These are phyloP conservation scores for Didymellaceae sp. DNA, from an alignment of 2,329 filamentous ascomycete species.

Conservation along the genomic window DNA sequence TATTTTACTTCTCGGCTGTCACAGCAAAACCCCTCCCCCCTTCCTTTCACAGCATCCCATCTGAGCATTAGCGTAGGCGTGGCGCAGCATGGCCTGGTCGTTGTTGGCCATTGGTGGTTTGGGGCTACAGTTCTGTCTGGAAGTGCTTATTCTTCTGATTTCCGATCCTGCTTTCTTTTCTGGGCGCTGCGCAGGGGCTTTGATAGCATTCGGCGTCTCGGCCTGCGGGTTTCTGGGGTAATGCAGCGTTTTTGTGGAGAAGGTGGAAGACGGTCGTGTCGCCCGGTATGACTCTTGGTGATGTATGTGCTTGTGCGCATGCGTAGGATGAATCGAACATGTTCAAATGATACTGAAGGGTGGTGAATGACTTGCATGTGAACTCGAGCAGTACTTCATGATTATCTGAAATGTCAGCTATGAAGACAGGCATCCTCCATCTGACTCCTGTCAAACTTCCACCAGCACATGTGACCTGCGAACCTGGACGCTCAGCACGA, in stretches of 20 bases:
- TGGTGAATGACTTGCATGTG: background rate
- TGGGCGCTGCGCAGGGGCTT: constrained; percentile 23
- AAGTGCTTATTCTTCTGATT: constrained; percentile 13
- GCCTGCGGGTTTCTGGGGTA: constrained; percentile 15
- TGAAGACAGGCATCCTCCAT: too few relatives aligned
- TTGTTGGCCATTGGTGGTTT: constrained; percentile 27
- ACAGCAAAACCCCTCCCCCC: background rate
- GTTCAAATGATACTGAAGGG: constrained; percentile 1
- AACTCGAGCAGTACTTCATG: too few relatives aligned
- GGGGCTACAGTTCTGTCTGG: constrained; percentile 19
- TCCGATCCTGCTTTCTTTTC: constrained; percentile 8
- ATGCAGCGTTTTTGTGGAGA: constrained; percentile 9
- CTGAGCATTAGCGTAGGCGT: constrained; percentile 23
- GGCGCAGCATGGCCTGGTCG: constrained; percentile 21
- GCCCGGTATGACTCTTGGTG: constrained; percentile 24
- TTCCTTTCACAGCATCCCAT: constrained; percentile 7
- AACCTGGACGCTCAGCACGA: too few relatives aligned
- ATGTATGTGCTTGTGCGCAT: constrained; percentile 20
- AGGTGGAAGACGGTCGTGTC: background rate
- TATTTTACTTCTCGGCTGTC: constrained; percentile 16
- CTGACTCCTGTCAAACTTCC: too few relatives aligned
- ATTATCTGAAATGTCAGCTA: too few relatives aligned
- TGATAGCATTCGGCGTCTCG: constrained; percentile 21
- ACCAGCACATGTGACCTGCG: too few relatives aligned
- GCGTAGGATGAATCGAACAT: constrained; percentile 35